These are phyloP conservation scores for Fraxinus nigra DNA, from an alignment of 305 asterid genomes.

Conservation along the genomic window DNA sequence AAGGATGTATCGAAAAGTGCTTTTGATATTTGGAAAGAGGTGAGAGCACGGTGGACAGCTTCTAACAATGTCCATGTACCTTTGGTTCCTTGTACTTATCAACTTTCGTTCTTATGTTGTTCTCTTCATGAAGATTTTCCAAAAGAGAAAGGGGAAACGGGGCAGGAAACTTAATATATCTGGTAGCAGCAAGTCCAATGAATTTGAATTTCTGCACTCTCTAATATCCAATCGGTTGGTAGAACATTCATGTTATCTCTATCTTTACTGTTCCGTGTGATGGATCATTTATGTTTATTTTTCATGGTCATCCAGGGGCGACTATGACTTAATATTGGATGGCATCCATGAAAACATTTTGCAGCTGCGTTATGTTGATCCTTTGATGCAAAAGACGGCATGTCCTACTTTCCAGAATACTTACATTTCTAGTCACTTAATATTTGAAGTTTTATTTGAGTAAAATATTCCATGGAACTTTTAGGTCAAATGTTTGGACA, in stretches of 20 bases:
- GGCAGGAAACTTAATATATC: slow-evolving; percentile 44
- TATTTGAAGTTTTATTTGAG: background rate
- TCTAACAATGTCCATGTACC: slow-evolving; percentile 22
- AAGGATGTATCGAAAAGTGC: slow-evolving; percentile 86
- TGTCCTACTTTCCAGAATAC: slow-evolving; percentile 31
- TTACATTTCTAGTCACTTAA: slow-evolving; percentile 5
- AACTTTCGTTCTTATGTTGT: slow-evolving; percentile 19
- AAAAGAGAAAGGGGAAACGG: slow-evolving; percentile 62
- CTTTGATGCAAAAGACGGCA: slow-evolving; percentile 91
- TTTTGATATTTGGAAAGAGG: slow-evolving; percentile 97
- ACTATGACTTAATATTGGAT: slow-evolving; percentile 78
- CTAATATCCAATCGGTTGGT: slow-evolving; percentile 81
- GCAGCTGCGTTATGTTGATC: slow-evolving; percentile 85
- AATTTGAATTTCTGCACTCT: slow-evolving; percentile 72
- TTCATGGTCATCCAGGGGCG: slow-evolving; percentile 64
- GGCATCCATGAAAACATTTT: slow-evolving; percentile 88
- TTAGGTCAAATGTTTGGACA: slow-evolving; percentile 81
- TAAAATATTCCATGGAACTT: slow-evolving; percentile 22
- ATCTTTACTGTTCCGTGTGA: slow-evolving; percentile 20
- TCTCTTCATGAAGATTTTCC: slow-evolving; percentile 64
- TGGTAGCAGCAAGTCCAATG: slow-evolving; percentile 43
- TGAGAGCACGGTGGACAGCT: slow-evolving; percentile 30
- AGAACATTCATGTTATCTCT: slow-evolving; percentile 15
- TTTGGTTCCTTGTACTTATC: slow-evolving; percentile 21
- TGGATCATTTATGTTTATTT: slow-evolving; percentile 24